phyloP scores from a whole-genome alignment of 1,284 basidiomycete species.

The Leccinum insolens region DNA sequence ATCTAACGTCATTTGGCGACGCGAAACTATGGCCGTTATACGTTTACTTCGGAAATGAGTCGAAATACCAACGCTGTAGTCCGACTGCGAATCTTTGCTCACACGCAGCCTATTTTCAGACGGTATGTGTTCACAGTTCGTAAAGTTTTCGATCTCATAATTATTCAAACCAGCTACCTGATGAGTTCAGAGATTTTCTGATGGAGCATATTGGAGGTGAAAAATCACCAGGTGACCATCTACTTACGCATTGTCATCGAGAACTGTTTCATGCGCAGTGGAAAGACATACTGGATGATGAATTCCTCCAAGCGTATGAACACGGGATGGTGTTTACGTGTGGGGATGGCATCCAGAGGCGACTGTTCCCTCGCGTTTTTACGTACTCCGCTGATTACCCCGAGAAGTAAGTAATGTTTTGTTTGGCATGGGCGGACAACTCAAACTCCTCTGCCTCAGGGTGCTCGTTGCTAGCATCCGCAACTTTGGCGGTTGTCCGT shows the following conservation, averaged over 20 bases:
- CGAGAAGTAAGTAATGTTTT: neutral
- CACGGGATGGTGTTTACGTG: neutral
- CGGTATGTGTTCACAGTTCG: neutral
- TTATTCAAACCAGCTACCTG: neutral
- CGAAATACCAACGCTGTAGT: too few relatives aligned
- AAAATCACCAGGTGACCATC: neutral
- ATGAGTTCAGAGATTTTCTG: neutral
- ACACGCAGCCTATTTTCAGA: neutral
- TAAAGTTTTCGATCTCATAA: neutral
- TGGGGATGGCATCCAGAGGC: neutral
- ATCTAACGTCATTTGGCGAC: too few relatives aligned
- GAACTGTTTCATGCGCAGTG: neutral
- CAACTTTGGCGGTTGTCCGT: neutral
- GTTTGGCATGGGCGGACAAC: neutral
- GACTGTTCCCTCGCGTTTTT: too few relatives aligned
- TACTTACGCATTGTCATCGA: too few relatives aligned
- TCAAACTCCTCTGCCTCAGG: neutral
- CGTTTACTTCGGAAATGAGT: too few relatives aligned
- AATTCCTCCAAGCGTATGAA: neutral
- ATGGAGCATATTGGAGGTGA: neutral
- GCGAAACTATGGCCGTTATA: too few relatives aligned
- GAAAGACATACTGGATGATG: neutral
- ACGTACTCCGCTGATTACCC: neutral
- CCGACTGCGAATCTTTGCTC: neutral
- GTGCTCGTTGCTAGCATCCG: neutral